These are phyloP conservation scores for Aeminium ludgeri DNA, from an alignment of 495 filamentous ascomycete species.

Conservation along the genomic window DNA sequence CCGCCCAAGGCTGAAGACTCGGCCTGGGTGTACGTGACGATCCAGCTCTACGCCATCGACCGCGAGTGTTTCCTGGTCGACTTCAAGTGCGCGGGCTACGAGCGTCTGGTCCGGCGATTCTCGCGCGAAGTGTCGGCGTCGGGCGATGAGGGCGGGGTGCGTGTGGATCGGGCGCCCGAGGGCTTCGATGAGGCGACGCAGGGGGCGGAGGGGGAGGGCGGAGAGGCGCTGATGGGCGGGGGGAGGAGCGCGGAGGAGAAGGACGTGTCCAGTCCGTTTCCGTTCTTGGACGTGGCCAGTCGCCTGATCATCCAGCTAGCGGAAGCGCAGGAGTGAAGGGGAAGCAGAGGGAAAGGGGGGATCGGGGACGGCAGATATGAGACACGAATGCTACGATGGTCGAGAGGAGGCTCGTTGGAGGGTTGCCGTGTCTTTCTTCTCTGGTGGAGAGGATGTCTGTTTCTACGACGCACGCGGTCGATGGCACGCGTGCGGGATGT, in stretches of 20 bases:
- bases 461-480: too few relatives aligned
- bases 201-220: slow-evolving; percentile 18
- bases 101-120: slow-evolving; percentile 42
- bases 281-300: slow-evolving; percentile 59
- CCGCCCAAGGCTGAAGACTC: slow-evolving; percentile 26
- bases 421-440: too few relatives aligned
- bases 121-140: slow-evolving; percentile 18
- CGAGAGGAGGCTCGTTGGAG: too few relatives aligned
- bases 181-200: slow-evolving; percentile 17
- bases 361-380: too few relatives aligned
- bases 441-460: too few relatives aligned
- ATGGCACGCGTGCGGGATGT: too few relatives aligned
- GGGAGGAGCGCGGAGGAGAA: slow-evolving; percentile 39
- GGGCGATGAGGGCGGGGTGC: background rate
- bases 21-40: slow-evolving; percentile 75
- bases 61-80: slow-evolving; percentile 87
- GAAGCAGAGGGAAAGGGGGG: too few relatives aligned
- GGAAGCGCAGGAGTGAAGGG: slow-evolving; percentile 33
- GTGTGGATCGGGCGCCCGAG: background rate
- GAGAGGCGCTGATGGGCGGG: slow-evolving; percentile 24
- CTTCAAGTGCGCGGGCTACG: slow-evolving; percentile 98
- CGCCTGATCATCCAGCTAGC: slow-evolving; percentile 61
- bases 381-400: too few relatives aligned
- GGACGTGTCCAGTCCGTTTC: slow-evolving; percentile 57
- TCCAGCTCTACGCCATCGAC: slow-evolving; percentile 94